These are phyloP conservation scores for Exsudoporus floridanus DNA, from an alignment of 1,284 basidiomycete species.

Conservation along the genomic window DNA sequence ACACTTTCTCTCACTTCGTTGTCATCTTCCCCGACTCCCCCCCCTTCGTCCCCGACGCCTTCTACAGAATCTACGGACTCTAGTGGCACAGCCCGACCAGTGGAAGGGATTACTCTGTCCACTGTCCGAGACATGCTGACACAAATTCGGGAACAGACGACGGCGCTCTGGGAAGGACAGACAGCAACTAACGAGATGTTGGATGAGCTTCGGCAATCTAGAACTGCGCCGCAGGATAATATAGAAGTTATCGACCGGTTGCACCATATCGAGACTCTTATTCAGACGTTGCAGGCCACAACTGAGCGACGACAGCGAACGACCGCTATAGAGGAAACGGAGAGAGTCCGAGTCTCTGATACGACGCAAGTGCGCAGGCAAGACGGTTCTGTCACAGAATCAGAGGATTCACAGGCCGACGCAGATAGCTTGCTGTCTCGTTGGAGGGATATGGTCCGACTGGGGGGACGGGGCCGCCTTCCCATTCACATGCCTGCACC, in stretches of 20 bases:
- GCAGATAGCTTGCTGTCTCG: conserved; percentile 28
- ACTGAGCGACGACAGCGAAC: conserved; percentile 6
- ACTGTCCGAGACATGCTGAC: conserved; percentile 48
- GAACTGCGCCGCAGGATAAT: conserved; percentile 30
- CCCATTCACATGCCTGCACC: conserved; percentile 45
- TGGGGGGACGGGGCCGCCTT: conserved; percentile 25
- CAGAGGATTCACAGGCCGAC: conserved; percentile 29
- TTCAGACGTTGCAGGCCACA: conserved; percentile 35
- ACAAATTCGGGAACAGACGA: conserved; percentile 51
- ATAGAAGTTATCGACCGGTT: conserved; percentile 41
- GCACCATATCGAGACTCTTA: conserved; percentile 42
- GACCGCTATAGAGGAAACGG: conserved; percentile 14
- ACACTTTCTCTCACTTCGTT: conserved; percentile 35
- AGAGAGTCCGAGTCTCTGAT: conserved; percentile 16
- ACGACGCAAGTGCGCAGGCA: neutral
- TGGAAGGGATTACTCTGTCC: conserved; percentile 34
- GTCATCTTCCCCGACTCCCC: conserved; percentile 35
- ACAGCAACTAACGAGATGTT: conserved; percentile 50
- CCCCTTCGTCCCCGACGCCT: conserved; percentile 38
- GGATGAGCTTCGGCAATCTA: conserved; percentile 41
- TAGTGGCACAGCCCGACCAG: conserved; percentile 44
- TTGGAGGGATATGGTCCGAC: conserved; percentile 21
- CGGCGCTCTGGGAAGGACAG: conserved; percentile 58
- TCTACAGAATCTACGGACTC: conserved; percentile 39
- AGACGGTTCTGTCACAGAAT: conserved; percentile 27